A percentile compares a stretch with the other conserved stretches of the same genome.
These are phyloP conservation scores for Trichoderma endophyticum DNA, from an alignment of 2,329 filamentous ascomycete genomes.

Conservation along the genomic window DNA sequence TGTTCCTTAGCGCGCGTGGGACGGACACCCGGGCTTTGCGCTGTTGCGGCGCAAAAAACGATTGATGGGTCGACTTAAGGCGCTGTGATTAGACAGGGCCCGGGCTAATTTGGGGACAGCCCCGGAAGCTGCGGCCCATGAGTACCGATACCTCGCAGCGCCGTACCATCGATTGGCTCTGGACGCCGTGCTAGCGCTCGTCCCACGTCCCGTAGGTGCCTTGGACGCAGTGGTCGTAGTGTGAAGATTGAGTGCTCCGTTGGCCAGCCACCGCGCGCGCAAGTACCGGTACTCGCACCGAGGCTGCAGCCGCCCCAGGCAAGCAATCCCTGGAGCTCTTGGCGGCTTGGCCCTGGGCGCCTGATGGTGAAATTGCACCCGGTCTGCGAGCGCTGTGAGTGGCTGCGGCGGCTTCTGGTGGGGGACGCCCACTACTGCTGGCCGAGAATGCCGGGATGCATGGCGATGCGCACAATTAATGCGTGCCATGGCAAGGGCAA, in stretches of 20 bases:
- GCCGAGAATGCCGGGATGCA: slow-evolving; percentile 14
- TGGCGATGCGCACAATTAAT: slow-evolving; percentile 10
- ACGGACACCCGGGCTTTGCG: slow-evolving; percentile 9
- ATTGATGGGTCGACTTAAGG: not conserved
- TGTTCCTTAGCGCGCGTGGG: not conserved
- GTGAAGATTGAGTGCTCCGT: slow-evolving; percentile 9
- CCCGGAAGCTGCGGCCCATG: slow-evolving; percentile 31
- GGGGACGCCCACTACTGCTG: not conserved
- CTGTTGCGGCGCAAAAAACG: not conserved
- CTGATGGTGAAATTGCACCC: slow-evolving; percentile 20
- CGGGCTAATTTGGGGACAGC: slow-evolving; percentile 4
- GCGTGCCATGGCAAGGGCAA: not conserved
- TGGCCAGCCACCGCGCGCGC: slow-evolving; percentile 22
- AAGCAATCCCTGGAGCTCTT: slow-evolving; percentile 19
- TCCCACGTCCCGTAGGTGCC: not conserved
- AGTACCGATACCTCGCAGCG: slow-evolving; percentile 23
- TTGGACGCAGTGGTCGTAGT: not conserved
- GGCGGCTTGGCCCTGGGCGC: slow-evolving; percentile 14
- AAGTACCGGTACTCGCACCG: not conserved
- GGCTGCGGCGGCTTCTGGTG: slow-evolving; percentile 13
- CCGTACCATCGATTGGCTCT: not conserved
- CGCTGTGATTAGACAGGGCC: slow-evolving; percentile 7
- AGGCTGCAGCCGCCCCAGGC: slow-evolving; percentile 12
- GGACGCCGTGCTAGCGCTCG: not conserved
- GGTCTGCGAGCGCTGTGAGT: slow-evolving; percentile 8